phyloP scores from a whole-genome alignment of 768 basidiomycete species.

The Lenzites betulinus region DNA sequence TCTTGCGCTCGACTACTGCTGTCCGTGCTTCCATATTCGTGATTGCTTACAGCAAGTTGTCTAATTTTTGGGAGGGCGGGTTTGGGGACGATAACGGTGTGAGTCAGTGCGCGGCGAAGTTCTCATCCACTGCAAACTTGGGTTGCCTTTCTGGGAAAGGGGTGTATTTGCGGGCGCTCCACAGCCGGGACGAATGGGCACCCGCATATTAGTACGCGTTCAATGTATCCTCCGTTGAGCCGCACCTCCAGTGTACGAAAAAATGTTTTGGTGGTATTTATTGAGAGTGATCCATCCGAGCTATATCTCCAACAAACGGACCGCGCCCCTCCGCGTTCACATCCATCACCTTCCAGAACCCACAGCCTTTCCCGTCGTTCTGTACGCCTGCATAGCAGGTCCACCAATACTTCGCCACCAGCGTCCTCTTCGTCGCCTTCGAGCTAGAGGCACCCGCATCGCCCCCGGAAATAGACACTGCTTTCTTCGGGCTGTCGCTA shows the following conservation, averaged over 20 bases:
- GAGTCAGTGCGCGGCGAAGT: slow-evolving; percentile 13
- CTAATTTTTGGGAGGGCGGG: too few species aligned
- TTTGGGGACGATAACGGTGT: slow-evolving; percentile 1
- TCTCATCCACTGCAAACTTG: slow-evolving; percentile 15
- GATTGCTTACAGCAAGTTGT: neutral
- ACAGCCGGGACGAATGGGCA: neutral
- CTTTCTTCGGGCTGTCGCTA: neutral
- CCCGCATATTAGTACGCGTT: neutral
- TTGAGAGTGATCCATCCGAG: neutral
- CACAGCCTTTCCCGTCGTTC: slow-evolving; percentile 82
- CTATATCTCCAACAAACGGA: slow-evolving; percentile 36
- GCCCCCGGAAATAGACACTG: neutral
- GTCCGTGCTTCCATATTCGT: slow-evolving; percentile 47
- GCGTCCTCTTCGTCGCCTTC: slow-evolving; percentile 9
- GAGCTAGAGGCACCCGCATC: neutral
- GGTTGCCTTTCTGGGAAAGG: slow-evolving; percentile 8
- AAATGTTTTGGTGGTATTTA: neutral
- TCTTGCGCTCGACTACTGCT: slow-evolving; percentile 78
- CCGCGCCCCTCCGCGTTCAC: slow-evolving; percentile 68
- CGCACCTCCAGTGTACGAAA: too few species aligned
- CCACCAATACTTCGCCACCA: slow-evolving; percentile 75
- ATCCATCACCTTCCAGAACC: slow-evolving; percentile 74
- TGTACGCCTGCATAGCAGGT: slow-evolving; percentile 78
- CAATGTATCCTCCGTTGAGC: too few species aligned
- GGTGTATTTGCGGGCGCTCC: neutral